Evolutionary conservation across 306 rosid species (phyloP).

Genomic region (Aeschynomene evenia): DNA sequence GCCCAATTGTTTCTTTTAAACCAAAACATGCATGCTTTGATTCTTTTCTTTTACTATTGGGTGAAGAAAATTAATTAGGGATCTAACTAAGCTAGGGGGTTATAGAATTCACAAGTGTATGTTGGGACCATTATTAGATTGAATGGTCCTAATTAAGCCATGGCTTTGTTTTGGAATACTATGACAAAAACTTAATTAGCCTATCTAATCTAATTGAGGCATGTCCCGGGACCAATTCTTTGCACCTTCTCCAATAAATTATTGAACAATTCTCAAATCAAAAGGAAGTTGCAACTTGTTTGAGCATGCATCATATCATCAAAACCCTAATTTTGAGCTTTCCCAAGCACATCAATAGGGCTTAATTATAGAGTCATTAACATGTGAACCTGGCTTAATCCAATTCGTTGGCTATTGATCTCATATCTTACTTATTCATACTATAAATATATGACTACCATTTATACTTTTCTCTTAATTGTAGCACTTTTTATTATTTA

Average conservation of each 20-base stretch:
- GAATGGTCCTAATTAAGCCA: not conserved
- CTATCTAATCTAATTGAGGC: not conserved
- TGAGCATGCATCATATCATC: constrained; percentile 17
- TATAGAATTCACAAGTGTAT: not conserved
- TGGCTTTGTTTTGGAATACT: constrained; percentile 18
- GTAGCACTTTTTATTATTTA: not conserved
- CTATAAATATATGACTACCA: too few species aligned
- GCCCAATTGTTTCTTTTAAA: constrained; percentile 19
- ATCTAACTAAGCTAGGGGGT: constrained; percentile 17
- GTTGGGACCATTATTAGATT: constrained; percentile 30
- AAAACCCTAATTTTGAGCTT: constrained; percentile 22
- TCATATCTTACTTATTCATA: not conserved
- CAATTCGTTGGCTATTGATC: not conserved
- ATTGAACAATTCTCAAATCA: not conserved
- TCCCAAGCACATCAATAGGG: not conserved
- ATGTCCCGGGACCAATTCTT: not conserved
- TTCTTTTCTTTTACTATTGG: constrained; percentile 3
- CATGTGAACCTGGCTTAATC: not conserved
- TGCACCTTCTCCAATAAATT: constrained; percentile 23
- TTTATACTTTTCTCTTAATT: too few species aligned
- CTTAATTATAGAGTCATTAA: not conserved
- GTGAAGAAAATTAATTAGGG: constrained; percentile 20
- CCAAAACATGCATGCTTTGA: not conserved
- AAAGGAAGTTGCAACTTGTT: not conserved
- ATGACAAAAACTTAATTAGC: constrained; percentile 7